Conservation (phyloP, 495 filamentous ascomycete species). For the Annulohypoxylon stygium region DNA sequence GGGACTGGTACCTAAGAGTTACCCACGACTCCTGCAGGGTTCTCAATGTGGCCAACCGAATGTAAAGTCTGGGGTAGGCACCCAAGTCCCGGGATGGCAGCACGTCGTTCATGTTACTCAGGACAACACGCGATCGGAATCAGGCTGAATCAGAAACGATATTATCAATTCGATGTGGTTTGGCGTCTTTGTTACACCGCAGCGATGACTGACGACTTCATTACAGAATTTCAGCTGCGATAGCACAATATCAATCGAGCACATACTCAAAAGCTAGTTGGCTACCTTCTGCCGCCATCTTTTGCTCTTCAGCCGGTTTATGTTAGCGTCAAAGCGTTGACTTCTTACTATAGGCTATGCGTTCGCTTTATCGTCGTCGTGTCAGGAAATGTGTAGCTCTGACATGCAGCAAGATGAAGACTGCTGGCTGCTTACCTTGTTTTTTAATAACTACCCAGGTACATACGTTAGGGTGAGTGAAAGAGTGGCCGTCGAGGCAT, state of each 20-base stretch:
- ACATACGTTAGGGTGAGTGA: neutral
- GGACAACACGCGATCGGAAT: slow-evolving; percentile 29
- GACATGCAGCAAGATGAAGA: slow-evolving; percentile 33
- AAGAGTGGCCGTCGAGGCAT: neutral
- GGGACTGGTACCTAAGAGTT: slow-evolving; percentile 19
- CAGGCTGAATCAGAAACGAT: slow-evolving; percentile 38
- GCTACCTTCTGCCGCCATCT: neutral
- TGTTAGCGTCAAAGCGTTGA: slow-evolving; percentile 18
- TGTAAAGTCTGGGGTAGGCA: slow-evolving; percentile 43
- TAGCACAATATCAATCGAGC: neutral
- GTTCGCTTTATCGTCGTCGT: slow-evolving; percentile 10
- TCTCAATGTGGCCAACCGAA: slow-evolving; percentile 31
- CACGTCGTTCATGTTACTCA: slow-evolving; percentile 33
- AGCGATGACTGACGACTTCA: slow-evolving; percentile 30
- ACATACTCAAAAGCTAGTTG: slow-evolving; percentile 7
- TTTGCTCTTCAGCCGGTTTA: slow-evolving; percentile 18
- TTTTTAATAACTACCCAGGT: neutral
- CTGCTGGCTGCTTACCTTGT: slow-evolving; percentile 14
- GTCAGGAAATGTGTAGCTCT: slow-evolving; percentile 35
- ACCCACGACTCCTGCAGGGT: slow-evolving; percentile 25
- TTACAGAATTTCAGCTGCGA: slow-evolving; percentile 33
- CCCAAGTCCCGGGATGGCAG: slow-evolving; percentile 44
- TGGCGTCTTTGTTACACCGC: slow-evolving; percentile 39
- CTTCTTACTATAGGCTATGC: slow-evolving; percentile 24
- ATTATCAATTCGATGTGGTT: slow-evolving; percentile 26